Evolutionary conservation across 228 moss, liverwort and hornwort species (phyloP), one percentile per base, ranked within the genome.

Genomic region (Sphagnum magellanicum): DNA sequence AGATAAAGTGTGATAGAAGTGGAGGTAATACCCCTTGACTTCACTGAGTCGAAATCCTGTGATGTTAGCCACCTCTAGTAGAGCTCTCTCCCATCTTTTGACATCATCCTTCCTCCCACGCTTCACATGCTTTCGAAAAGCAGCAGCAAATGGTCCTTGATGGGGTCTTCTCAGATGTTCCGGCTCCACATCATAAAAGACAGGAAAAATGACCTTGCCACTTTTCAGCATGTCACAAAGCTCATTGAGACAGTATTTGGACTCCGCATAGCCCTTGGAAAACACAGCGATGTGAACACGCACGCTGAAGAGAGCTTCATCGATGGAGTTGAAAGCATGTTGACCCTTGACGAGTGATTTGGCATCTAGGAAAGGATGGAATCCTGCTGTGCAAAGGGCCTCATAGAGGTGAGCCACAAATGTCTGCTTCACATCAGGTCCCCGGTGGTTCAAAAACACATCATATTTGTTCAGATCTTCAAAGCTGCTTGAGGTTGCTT

Each of bases 361-460:
- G 50, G 52, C 55, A 72, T 81, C 74, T 53, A 81, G 68, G 63
- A 68, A 81, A 50, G 64, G 70, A 50, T 63, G 74, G 67, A 81
- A 77, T 48, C 77, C 77, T 0, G 74, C 69, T 50, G 70, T 63
- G 57, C 12, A 13, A 16, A 81, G 51, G 8, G 81, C 81, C 69
- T 77, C 77, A 47, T 74, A 64, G 16, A 81, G 77, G 66, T 74
- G 77, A 59, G 74, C 74, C 10, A 77, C 66, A 59, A 77, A 77
- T 10, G 76, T 68, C 10, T 50, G 71, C 61, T 81, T 81, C 50
- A 81, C 69, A 1, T 74, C 69, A 9, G 64, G 63, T 3, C 81
- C 77, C 62, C 81, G 68, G 63, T 74, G 77, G 74, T 74, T 59
- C 32, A 81, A 48, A 73, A 77, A 81, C 16, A 77, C 81, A 51